Evolutionary conservation across 2,329 filamentous ascomycete genomes (phyloP).

Genomic region (Stenocarpella maydis): DNA sequence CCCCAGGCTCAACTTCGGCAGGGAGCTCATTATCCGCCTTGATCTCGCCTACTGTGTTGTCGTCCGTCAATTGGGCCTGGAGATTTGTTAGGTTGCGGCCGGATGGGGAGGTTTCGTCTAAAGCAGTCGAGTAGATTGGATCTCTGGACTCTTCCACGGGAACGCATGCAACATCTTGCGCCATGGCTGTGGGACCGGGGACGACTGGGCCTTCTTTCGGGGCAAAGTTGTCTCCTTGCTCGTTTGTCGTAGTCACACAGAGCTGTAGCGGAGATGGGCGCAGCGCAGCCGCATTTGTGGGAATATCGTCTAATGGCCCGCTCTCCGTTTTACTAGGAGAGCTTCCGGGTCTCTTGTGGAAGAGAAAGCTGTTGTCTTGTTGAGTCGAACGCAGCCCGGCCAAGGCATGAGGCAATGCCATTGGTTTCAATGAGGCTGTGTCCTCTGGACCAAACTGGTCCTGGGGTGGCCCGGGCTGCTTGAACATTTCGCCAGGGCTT

Average conservation of each 20-base stretch:
- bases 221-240: background rate
- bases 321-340: background rate
- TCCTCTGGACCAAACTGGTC: background rate
- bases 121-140: background rate
- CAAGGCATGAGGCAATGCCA: background rate
- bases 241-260: background rate
- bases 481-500: background rate
- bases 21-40: background rate
- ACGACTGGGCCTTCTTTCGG: background rate
- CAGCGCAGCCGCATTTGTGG: background rate
- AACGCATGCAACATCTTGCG: background rate
- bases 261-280: background rate
- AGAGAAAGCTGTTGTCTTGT: constrained; percentile 46
- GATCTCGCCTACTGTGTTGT: background rate
- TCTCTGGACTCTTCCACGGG: background rate
- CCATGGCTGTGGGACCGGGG: background rate
- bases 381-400: constrained; percentile 35
- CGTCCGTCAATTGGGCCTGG: background rate
- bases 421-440: background rate
- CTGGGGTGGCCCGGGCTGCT: background rate
- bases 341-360: constrained; percentile 39
- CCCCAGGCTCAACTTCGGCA: background rate
- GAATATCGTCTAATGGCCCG: background rate
- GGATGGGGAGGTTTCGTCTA: background rate
- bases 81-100: background rate